Evolutionary conservation across 345 rosid species (phyloP).

Genomic region (Corchorus capsularis): DNA sequence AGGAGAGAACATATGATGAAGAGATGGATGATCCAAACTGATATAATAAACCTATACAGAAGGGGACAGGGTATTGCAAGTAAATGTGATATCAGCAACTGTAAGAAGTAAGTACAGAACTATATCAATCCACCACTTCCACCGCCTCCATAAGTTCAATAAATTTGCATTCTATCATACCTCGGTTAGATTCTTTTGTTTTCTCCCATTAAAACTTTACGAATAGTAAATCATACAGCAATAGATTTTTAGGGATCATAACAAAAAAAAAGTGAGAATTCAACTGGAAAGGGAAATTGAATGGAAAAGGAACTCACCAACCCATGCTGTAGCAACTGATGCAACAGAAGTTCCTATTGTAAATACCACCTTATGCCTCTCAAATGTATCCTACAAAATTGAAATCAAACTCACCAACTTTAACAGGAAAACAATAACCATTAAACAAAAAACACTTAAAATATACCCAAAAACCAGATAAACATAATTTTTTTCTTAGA

Average conservation of each 20-base stretch:
- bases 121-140: background rate
- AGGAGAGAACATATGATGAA: background rate
- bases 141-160: background rate
- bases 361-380: conserved; percentile 83
- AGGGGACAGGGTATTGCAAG: background rate
- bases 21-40: background rate
- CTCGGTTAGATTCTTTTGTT: background rate
- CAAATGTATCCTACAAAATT: conserved; percentile 68
- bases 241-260: background rate
- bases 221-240: background rate
- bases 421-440: conserved; percentile 15
- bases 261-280: background rate
- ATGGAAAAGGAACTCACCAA: conserved; percentile 49
- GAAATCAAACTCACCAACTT: conserved; percentile 12
- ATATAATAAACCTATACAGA: background rate
- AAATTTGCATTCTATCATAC: background rate
- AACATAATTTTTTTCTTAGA: background rate
- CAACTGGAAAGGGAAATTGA: background rate
- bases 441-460: background rate
- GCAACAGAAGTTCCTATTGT: conserved; percentile 91
- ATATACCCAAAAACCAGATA: background rate
- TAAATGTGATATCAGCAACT: background rate
- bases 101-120: background rate
- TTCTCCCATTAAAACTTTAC: background rate
- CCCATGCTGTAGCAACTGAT: conserved; percentile 91